Evolutionary conservation across 192 early-diverging fungal genomes (phyloP).

Genomic region (Linnemannia exigua): DNA sequence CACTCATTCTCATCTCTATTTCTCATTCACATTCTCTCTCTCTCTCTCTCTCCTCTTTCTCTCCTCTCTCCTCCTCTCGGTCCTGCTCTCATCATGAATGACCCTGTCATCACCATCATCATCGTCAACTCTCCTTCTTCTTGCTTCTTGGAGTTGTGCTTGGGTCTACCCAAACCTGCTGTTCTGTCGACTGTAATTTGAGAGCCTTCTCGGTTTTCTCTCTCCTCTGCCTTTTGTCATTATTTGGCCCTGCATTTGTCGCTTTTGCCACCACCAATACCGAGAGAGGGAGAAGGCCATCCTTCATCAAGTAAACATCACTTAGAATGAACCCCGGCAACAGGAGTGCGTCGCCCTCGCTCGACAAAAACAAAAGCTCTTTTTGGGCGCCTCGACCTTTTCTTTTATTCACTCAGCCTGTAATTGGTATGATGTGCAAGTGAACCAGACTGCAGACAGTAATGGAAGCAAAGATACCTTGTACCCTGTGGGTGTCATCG

Average conservation of each 20-base stretch:
- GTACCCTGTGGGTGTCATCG: background rate
- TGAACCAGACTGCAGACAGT: no score
- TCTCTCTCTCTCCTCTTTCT: background rate
- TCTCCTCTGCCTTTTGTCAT: background rate
- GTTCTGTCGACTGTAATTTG: constrained; percentile 12
- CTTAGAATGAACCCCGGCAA: no score
- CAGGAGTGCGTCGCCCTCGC: no score
- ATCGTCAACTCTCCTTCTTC: background rate
- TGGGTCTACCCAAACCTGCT: background rate
- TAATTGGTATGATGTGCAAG: no score
- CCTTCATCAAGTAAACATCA: no score
- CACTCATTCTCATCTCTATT: background rate
- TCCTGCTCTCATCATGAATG: no score
- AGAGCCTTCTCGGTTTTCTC: background rate
- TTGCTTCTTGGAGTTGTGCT: constrained; percentile 7
- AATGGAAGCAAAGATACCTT: background rate
- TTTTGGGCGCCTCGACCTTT: no score
- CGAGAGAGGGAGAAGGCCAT: background rate
- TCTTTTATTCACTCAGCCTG: no score
- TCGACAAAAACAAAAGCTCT: no score
- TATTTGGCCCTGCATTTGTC: background rate
- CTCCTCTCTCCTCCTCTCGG: background rate
- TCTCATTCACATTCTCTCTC: background rate
- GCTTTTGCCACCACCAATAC: background rate
- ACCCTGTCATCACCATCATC: background rate